Base-by-base conservation (phyloP, 208 protist species). In the Acanthamoeba royreba region DNA sequence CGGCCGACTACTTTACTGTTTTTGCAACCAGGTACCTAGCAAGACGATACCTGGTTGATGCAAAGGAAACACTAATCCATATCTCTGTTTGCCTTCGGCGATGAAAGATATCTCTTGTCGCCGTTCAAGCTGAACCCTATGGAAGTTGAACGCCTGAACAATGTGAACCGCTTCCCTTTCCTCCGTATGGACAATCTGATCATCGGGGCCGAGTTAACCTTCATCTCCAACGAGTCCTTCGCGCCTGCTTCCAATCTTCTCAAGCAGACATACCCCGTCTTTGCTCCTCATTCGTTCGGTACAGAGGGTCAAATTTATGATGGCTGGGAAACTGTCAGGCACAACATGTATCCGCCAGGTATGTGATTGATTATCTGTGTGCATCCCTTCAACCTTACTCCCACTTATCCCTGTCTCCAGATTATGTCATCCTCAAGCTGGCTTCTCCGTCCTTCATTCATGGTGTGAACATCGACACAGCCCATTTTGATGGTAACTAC, bases 211-310 rank as follows among this genome's bases (percentile, higher is more conserved):
- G 42, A 90, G 31, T 19, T 90, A n/a, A n/a, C 28, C n/a, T 90
- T 90, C 83, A 46, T 90, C 83, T 72, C 83, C 35, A 66, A 90
- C 83, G 83, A 90, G 83, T 43, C 83, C 38, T 90, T 90, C 53
- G 83, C 83, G 0, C 49, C 31, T 25, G 83, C 83, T 35, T 43
- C 53, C 53, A 90, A 90, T 35, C 42, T 90, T 5, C 52, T 90
- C 38, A 90, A 90, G 31, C 11, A 35, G 31, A 69, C 31, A 33
- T 90, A 69, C 31, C 83, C 83, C 22, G 15, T 25, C 33, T 90
- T 90, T 33, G 53, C 22, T 31, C 83, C 83, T 8, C 83, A 90
- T 35, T 90, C 83, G 38, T 90, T 90, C 42, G 83, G 83, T 2
- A 63, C 31, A 28, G 49, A 58, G 83, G 83, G 83, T 5, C 83